Percentiles rank a stretch among this genome's conserved stretches.
phyloP scores from a whole-genome alignment of 2,329 filamentous ascomycete genomes.

The Pseudomassariella vexata region DNA sequence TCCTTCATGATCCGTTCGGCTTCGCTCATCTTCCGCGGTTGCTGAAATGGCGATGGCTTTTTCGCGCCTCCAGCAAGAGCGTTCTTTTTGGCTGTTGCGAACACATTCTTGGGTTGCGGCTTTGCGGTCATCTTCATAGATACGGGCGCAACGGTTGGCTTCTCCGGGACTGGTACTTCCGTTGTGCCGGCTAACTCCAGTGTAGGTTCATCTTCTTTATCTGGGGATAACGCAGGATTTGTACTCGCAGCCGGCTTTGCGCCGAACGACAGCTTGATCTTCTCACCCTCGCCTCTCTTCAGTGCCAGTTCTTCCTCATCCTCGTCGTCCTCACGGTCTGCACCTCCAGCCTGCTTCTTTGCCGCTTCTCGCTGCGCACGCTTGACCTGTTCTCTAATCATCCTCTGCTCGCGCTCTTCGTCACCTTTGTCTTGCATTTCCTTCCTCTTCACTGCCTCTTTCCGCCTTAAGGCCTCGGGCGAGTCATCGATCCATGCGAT shows the following conservation, averaged over 20 bases:
- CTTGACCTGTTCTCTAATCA: constrained; percentile 79
- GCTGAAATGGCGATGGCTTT: constrained; percentile 51
- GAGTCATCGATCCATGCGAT: constrained; percentile 90
- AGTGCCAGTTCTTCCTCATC: constrained; percentile 39
- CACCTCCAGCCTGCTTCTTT: constrained; percentile 32
- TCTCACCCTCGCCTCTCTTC: constrained; percentile 65
- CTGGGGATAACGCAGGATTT: constrained; percentile 14
- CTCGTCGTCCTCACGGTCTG: constrained; percentile 34
- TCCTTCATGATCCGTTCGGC: constrained; percentile 86
- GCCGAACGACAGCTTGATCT: constrained; percentile 67
- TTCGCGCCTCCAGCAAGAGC: constrained; percentile 55
- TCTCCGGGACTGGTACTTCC: constrained; percentile 14
- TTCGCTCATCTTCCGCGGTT: constrained; percentile 80
- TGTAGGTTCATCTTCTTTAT: constrained; percentile 9
- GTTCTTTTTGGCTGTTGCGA: constrained; percentile 63
- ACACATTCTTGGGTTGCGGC: constrained; percentile 71
- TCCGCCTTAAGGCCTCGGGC: constrained; percentile 72
- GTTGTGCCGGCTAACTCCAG: constrained; percentile 11
- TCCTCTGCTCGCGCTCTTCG: constrained; percentile 78
- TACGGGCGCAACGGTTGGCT: constrained; percentile 33
- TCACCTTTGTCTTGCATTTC: constrained; percentile 86
- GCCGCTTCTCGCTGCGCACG: constrained; percentile 57
- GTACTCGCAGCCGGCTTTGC: constrained; percentile 25
- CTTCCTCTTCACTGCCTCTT: constrained; percentile 76
- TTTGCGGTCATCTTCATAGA: constrained; percentile 63